Evolutionary conservation across 371 early-diverging fungal species (phyloP).

Genomic region (Mortierella sp.): DNA sequence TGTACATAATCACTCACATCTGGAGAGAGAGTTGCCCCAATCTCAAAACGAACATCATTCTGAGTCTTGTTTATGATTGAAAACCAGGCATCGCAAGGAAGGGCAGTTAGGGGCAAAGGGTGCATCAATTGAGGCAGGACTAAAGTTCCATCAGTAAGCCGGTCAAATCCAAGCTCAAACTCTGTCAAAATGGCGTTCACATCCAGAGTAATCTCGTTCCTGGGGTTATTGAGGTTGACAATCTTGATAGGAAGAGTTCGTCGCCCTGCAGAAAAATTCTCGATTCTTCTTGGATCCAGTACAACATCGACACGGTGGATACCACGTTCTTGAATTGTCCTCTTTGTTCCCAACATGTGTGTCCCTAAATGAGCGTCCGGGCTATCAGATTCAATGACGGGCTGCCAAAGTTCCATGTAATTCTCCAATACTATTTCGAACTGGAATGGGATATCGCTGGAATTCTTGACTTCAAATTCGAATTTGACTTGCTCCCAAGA

Average conservation of each 20-base stretch:
- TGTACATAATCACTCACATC: slow-evolving; percentile 72
- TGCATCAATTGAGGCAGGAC: slow-evolving; percentile 80
- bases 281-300: slow-evolving; percentile 71
- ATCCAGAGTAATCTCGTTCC: slow-evolving; percentile 66
- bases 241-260: slow-evolving; percentile 65
- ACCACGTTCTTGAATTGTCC: slow-evolving; percentile 54
- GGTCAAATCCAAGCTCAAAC: slow-evolving; percentile 84
- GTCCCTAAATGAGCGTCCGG: slow-evolving; percentile 23
- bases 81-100: slow-evolving; percentile 89
- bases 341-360: slow-evolving; percentile 22
- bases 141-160: slow-evolving; percentile 74
- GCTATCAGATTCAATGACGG: slow-evolving; percentile 40
- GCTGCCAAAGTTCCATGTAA: slow-evolving; percentile 58
- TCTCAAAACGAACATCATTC: slow-evolving; percentile 84
- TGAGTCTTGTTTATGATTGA: slow-evolving; percentile 80
- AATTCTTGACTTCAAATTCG: slow-evolving; percentile 71
- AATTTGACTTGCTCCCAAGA: slow-evolving; percentile 77
- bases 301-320: slow-evolving; percentile 62
- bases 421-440: slow-evolving; percentile 72
- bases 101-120: slow-evolving; percentile 68
- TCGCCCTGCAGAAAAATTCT: slow-evolving; percentile 66
- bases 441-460: slow-evolving; percentile 72
- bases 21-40: slow-evolving; percentile 72
- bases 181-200: slow-evolving; percentile 75
- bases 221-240: slow-evolving; percentile 76